A percentile compares a stretch with the other conserved stretches of the same genome.
These are phyloP conservation scores for Prunus armeniaca DNA, from an alignment of 306 rosid species.

Conservation along the genomic window DNA sequence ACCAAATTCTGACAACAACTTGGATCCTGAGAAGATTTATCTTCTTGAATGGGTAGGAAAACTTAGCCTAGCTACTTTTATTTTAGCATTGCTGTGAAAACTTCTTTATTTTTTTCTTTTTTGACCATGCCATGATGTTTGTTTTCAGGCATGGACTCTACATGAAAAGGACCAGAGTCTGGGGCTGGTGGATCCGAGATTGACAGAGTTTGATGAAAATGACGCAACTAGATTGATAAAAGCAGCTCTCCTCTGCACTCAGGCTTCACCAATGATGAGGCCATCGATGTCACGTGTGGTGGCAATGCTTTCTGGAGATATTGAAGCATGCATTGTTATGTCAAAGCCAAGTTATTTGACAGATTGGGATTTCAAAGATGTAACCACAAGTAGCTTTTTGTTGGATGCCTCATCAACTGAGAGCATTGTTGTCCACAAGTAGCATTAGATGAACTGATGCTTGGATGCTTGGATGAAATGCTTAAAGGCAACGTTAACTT, in stretches of 20 bases:
- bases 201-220: conserved; percentile 4
- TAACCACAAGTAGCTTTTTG: conserved; percentile 14
- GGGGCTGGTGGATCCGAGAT: conserved; percentile 22
- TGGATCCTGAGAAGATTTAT: conserved; percentile 2
- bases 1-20: neutral
- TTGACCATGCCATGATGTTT: neutral
- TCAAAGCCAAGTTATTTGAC: conserved; percentile 31
- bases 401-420: neutral
- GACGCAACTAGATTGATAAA: conserved; percentile 17
- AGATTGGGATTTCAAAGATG: conserved; percentile 20
- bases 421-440: too few species aligned
- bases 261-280: conserved; percentile 18
- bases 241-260: conserved; percentile 28
- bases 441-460: too few species aligned
- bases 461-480: too few species aligned
- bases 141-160: conserved; percentile 21
- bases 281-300: conserved; percentile 32
- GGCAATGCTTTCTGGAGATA: conserved; percentile 22
- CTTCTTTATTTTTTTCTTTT: neutral
- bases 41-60: conserved; percentile 31
- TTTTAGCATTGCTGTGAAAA: neutral
- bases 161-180: conserved; percentile 5
- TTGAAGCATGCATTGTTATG: conserved; percentile 9
- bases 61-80: too few species aligned
- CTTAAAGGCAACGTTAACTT: too few species aligned